These are phyloP conservation scores for Fusarium begoniae DNA, from an alignment of 2,329 filamentous ascomycete genomes.

Conservation along the genomic window DNA sequence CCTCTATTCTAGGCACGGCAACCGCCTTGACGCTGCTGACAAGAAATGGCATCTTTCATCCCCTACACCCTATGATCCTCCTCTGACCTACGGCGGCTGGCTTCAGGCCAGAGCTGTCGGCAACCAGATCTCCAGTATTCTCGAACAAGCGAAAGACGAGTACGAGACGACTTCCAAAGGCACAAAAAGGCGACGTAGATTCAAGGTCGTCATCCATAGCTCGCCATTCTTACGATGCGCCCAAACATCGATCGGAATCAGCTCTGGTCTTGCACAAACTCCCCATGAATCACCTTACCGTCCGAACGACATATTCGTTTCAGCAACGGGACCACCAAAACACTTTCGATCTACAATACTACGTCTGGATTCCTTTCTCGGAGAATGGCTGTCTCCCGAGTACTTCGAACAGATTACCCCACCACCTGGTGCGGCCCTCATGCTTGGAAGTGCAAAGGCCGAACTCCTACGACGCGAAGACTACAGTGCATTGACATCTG, in stretches of 20 bases:
- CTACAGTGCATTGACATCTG: constrained; percentile 58
- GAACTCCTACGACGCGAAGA: constrained; percentile 83
- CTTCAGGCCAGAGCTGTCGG: constrained; percentile 85
- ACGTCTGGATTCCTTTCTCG: constrained; percentile 89
- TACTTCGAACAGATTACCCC: constrained; percentile 95
- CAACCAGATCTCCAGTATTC: constrained; percentile 80
- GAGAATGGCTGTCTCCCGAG: constrained; percentile 93
- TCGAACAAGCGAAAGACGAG: constrained; percentile 62
- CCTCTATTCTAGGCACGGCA: constrained; percentile 74
- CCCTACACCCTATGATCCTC: constrained; percentile 93
- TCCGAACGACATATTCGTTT: constrained; percentile 49
- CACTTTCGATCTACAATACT: constrained; percentile 68
- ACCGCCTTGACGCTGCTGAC: constrained; percentile 92
- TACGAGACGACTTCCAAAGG: constrained; percentile 46
- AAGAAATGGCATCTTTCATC: constrained; percentile 95
- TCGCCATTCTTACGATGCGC: constrained; percentile 95
- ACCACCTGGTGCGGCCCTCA: constrained; percentile 84
- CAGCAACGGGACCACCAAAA: constrained; percentile 43
- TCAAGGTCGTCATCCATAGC: constrained; percentile 86
- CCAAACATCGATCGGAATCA: constrained; percentile 89
- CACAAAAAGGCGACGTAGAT: constrained; percentile 62
- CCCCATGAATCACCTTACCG: constrained; percentile 46
- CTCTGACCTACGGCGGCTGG: constrained; percentile 94
- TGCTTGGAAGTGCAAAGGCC: constrained; percentile 89
- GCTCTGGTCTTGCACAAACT: constrained; percentile 79